Evolutionary conservation across 441 rosid species (phyloP).

Genomic region (Jatropha podagrica): DNA sequence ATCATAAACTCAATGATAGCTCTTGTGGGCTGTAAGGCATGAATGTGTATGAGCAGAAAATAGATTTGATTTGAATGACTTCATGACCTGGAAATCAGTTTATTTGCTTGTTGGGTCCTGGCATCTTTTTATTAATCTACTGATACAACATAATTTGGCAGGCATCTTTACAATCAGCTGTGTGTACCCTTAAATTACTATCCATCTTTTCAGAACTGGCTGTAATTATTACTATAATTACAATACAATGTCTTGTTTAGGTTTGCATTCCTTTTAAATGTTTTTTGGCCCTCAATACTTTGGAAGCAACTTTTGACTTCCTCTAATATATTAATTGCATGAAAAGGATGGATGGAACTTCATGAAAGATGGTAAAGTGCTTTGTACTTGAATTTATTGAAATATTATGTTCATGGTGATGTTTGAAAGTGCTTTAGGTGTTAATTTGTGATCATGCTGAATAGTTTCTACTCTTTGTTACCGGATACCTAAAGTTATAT

Average conservation of each 20-base stretch:
- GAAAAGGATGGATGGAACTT: neutral
- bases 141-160: neutral
- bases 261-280: neutral
- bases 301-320: neutral
- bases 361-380: neutral
- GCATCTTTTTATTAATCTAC: neutral
- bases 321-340: neutral
- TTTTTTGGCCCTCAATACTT: neutral
- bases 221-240: neutral
- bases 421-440: neutral
- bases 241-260: neutral
- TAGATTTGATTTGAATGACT: neutral
- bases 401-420: neutral
- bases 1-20: neutral
- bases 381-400: neutral
- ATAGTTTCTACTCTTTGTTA: neutral
- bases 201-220: neutral
- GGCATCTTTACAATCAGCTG: neutral
- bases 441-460: neutral
- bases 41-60: slow-evolving; percentile 5
- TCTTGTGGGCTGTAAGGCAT: neutral
- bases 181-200: neutral
- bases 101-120: neutral
- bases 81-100: neutral
- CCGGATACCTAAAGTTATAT: neutral